Evolutionary conservation across 805 yeast species (phyloP).

Genomic region (Hanseniaspora clermontiae): DNA sequence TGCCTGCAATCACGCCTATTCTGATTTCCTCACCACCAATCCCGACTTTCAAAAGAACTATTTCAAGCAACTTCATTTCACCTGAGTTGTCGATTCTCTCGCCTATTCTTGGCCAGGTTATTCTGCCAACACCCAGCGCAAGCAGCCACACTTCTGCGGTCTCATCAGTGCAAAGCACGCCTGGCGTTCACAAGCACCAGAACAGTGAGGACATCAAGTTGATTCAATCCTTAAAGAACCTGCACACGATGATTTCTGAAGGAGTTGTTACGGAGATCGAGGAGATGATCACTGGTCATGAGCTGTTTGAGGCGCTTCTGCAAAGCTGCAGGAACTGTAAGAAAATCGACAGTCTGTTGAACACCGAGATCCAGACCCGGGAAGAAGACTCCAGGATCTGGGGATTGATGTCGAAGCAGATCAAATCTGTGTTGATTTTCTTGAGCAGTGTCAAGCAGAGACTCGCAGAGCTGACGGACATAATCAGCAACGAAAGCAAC

Average conservation of each 20-base stretch:
- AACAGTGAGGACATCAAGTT: not conserved
- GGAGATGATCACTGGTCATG: not conserved
- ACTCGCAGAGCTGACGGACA: slow-evolving; percentile 25
- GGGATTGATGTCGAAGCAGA: slow-evolving; percentile 72
- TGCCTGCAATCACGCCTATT: slow-evolving; percentile 1
- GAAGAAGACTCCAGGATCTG: slow-evolving; percentile 47
- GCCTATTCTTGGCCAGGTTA: not conserved
- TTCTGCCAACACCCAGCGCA: not conserved
- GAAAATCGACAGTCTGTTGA: not conserved
- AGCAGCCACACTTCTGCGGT: not conserved
- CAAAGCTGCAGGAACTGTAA: slow-evolving; percentile 9
- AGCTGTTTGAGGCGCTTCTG: not conserved
- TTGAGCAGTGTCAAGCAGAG: slow-evolving; percentile 58
- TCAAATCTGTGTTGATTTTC: slow-evolving; percentile 72
- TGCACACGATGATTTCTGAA: not conserved
- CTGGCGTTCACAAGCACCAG: not conserved
- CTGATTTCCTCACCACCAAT: slow-evolving; percentile 1
- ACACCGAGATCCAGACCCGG: slow-evolving; percentile 23
- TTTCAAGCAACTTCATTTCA: slow-evolving; percentile 3
- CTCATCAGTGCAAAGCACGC: not conserved
- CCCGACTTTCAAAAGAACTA: slow-evolving; percentile 5
- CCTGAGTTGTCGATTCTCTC: not conserved
- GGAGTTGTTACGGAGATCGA: slow-evolving; percentile 5
- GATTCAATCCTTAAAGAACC: not conserved
- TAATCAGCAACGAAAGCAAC: slow-evolving; percentile 64